These are phyloP conservation scores for Xylariaceae sp. DNA, from an alignment of 2,329 filamentous ascomycete genomes.

Conservation along the genomic window DNA sequence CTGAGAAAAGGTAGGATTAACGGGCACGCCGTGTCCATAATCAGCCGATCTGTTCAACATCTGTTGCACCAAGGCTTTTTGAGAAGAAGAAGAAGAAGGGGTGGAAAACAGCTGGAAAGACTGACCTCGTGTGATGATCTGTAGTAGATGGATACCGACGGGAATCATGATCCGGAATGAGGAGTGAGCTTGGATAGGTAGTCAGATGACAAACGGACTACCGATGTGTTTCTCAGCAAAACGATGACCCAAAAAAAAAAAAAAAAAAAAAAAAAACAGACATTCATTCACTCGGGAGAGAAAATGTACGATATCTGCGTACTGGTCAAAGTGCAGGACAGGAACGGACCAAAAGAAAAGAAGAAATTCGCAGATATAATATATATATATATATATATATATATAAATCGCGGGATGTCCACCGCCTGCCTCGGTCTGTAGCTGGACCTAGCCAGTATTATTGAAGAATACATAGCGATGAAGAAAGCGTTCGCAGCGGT, in stretches of 20 bases:
- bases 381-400: slow-evolving; percentile 25
- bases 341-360: slow-evolving; percentile 26
- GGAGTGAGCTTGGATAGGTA: slow-evolving; percentile 27
- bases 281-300: too few species aligned
- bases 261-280: background rate
- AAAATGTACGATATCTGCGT: slow-evolving; percentile 32
- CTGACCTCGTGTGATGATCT: slow-evolving; percentile 25
- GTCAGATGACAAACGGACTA: slow-evolving; percentile 31
- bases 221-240: background rate
- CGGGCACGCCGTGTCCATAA: slow-evolving; percentile 31
- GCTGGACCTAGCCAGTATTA: slow-evolving; percentile 33
- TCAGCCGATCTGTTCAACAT: background rate
- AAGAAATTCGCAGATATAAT: slow-evolving; percentile 7
- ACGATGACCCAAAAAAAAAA: background rate
- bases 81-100: background rate
- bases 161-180: slow-evolving; percentile 29
- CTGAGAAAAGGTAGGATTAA: slow-evolving; percentile 35
- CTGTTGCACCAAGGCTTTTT: background rate
- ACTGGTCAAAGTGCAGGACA: slow-evolving; percentile 36
- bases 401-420: slow-evolving; percentile 30
- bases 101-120: background rate
- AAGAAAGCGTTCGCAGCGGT: slow-evolving; percentile 31
- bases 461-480: slow-evolving; percentile 31
- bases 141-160: slow-evolving; percentile 28
- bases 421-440: slow-evolving; percentile 33